Conservation (phyloP, 1,139 yeast genomes). For the Kodamaea arcana region DNA sequence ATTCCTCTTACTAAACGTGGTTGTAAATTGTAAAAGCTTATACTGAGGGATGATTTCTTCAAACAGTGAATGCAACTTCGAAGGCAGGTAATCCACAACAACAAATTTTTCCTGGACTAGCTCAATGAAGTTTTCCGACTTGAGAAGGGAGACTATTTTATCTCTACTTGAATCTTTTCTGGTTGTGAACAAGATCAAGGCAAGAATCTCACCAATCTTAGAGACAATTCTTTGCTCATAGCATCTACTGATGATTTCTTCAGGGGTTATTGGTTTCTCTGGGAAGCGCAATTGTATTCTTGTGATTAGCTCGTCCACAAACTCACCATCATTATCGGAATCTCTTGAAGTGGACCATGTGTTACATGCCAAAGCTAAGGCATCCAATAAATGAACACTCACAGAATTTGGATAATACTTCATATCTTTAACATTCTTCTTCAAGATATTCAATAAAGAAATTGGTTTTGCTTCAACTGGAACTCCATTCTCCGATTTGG, state of each 20-base stretch:
- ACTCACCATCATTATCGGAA: slow-evolving; percentile 43
- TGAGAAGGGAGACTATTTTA: slow-evolving; percentile 43
- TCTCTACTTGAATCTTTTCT: slow-evolving; percentile 36
- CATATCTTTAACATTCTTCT: slow-evolving; percentile 51
- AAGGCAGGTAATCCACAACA: slow-evolving; percentile 20
- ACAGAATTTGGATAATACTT: slow-evolving; percentile 56
- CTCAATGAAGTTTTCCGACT: slow-evolving; percentile 31
- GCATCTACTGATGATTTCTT: slow-evolving; percentile 39
- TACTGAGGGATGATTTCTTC: slow-evolving; percentile 44
- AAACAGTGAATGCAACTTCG: slow-evolving; percentile 45
- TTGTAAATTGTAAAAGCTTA: slow-evolving; percentile 50
- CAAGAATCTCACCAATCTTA: slow-evolving; percentile 69
- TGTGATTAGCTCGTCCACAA: slow-evolving; percentile 48
- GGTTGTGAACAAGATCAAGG: slow-evolving; percentile 65
- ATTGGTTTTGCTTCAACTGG: slow-evolving; percentile 16
- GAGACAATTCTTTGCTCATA: slow-evolving; percentile 58
- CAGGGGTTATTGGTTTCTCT: slow-evolving; percentile 19
- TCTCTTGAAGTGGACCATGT: slow-evolving; percentile 64
- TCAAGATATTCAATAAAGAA: slow-evolving; percentile 55
- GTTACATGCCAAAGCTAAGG: slow-evolving; percentile 61
- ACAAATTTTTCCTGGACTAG: slow-evolving; percentile 28
- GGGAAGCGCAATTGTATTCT: slow-evolving; percentile 27
- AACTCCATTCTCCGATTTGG: slow-evolving; percentile 10
- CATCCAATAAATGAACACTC: slow-evolving; percentile 57
- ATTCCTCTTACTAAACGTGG: slow-evolving; percentile 45